phyloP scores from a whole-genome alignment of 805 yeast genomes.

The Starmera pachycereana region DNA sequence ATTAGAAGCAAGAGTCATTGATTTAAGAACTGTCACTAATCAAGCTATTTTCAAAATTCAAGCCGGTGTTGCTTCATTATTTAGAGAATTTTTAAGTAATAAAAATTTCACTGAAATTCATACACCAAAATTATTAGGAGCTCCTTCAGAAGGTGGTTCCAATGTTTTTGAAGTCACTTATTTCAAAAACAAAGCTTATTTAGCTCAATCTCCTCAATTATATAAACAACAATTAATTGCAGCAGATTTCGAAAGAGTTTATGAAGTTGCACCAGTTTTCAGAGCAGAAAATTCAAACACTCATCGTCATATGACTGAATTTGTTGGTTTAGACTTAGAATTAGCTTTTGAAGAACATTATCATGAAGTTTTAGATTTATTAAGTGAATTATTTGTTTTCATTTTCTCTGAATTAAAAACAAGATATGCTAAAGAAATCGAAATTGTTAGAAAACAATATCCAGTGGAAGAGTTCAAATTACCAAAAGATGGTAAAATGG shows the following conservation, averaged over 20 bases:
- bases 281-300: constrained; percentile 99
- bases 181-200: constrained; percentile 84
- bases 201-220: constrained; percentile 97
- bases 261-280: constrained; percentile 95
- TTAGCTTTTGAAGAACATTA: constrained; percentile 98
- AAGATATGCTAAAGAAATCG: constrained; percentile 78
- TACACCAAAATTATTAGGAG: constrained; percentile 90
- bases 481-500: constrained; percentile 92
- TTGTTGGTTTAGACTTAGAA: constrained; percentile 94
- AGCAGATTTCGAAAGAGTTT: constrained; percentile 94
- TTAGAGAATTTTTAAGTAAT: constrained; percentile 72
- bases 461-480: constrained; percentile 97
- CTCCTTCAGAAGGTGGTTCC: constrained; percentile 97
- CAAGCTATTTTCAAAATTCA: constrained; percentile 95
- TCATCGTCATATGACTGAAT: constrained; percentile 99
- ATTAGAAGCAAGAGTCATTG: constrained; percentile 90
- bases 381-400: constrained; percentile 71
- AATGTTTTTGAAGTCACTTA: constrained; percentile 90
- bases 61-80: constrained; percentile 78
- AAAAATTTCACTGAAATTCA: constrained; percentile 83
- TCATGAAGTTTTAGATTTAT: constrained; percentile 69
- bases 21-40: constrained; percentile 91
- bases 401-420: constrained; percentile 76
- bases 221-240: constrained; percentile 98
- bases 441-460: constrained; percentile 81